Evolutionary conservation across 2,329 filamentous ascomycete species (phyloP).

Genomic region (Sporothrix brunneoviolacea): DNA sequence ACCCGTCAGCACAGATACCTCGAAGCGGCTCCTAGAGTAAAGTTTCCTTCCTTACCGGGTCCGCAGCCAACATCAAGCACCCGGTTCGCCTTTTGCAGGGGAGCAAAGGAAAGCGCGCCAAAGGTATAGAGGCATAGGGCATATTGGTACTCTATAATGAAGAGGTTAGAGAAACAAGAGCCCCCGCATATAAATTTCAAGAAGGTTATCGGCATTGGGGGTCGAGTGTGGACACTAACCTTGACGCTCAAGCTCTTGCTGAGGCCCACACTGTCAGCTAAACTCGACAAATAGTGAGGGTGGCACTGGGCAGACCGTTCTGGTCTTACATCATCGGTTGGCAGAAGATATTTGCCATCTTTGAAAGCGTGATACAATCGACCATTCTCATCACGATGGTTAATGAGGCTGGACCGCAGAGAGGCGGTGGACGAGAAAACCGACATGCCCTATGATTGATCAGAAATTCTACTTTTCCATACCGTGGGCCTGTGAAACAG

Average conservation of each 20-base stretch:
- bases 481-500: too few relatives aligned
- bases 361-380: conserved; percentile 34
- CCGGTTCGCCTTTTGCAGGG: conserved; percentile 33
- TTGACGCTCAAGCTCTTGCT: conserved; percentile 31
- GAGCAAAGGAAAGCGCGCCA: conserved; percentile 37
- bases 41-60: conserved; percentile 30
- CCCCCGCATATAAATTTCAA: too few relatives aligned
- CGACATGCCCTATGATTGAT: conserved; percentile 25
- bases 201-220: too few relatives aligned
- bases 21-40: too few relatives aligned
- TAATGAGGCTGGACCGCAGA: conserved; percentile 25
- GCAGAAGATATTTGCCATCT: conserved; percentile 32
- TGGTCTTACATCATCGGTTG: conserved; percentile 32
- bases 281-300: too few relatives aligned
- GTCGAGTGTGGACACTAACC: conserved; percentile 15
- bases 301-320: too few relatives aligned
- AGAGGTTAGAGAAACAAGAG: too few relatives aligned
- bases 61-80: conserved; percentile 47
- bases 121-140: conserved; percentile 35
- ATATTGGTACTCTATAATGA: conserved; percentile 30
- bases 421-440: conserved; percentile 28
- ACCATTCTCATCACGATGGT: conserved; percentile 30
- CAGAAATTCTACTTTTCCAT: too few relatives aligned
- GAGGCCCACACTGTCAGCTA: background rate
- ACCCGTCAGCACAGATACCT: too few relatives aligned